Percentiles rank a stretch among this genome's conserved stretches.
phyloP scores from a whole-genome alignment of 176 grass and related monocot genomes.

The Musa beccarii region DNA sequence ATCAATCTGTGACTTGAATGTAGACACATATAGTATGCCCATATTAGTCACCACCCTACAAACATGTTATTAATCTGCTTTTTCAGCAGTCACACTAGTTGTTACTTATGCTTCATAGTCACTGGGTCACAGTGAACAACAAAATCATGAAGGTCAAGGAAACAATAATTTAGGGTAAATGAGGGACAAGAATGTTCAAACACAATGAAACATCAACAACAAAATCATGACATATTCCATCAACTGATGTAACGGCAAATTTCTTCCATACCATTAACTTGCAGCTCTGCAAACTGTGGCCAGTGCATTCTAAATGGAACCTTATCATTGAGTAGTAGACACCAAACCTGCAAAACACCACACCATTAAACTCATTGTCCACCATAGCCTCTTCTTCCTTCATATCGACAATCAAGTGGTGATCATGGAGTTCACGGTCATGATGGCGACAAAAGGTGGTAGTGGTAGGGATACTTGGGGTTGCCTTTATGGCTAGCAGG shows the following conservation, averaged over 20 bases:
- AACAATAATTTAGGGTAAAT: too few relatives aligned
- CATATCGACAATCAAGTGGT: background rate
- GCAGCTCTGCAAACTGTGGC: constrained; percentile 54
- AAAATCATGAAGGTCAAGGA: too few relatives aligned
- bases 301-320: constrained; percentile 92
- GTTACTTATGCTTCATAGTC: too few relatives aligned
- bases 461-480: too few relatives aligned
- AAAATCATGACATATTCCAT: background rate
- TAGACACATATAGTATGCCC: background rate
- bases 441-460: background rate
- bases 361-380: background rate
- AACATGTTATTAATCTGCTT: too few relatives aligned
- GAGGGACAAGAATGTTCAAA: background rate
- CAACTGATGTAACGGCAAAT: background rate
- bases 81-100: too few relatives aligned
- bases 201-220: background rate
- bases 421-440: background rate
- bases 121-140: too few relatives aligned
- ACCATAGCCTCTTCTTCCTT: background rate
- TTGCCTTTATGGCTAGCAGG: too few relatives aligned
- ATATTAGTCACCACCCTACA: background rate
- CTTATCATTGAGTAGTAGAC: constrained; percentile 66
- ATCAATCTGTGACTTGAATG: background rate
- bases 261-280: constrained; percentile 65
- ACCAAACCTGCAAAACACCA: constrained; percentile 61